These are phyloP conservation scores for Pseudoscleropodium purum DNA, from an alignment of 225 moss, liverwort and hornwort genomes.

Conservation along the genomic window DNA sequence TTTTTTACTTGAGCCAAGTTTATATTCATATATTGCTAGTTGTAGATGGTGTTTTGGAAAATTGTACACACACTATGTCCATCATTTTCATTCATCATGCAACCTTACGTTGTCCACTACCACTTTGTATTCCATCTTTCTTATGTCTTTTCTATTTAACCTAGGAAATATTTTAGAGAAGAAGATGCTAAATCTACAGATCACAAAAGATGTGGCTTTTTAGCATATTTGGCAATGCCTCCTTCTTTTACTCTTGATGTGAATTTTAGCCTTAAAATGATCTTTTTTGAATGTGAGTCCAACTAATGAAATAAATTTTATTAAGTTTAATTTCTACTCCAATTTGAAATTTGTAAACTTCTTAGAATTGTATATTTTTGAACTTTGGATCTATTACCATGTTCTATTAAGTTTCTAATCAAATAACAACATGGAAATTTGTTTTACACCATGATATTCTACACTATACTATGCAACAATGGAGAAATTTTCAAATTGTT, in stretches of 20 bases:
- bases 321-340: not conserved
- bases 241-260: accelerated
- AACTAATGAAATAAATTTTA: not conserved
- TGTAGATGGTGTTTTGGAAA: too few relatives aligned
- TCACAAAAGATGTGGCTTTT: not conserved
- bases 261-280: not conserved
- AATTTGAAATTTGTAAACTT: not conserved
- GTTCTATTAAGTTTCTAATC: not conserved
- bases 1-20: too few relatives aligned
- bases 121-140: not conserved
- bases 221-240: not conserved
- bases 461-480: accelerated
- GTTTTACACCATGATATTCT: not conserved
- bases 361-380: not conserved
- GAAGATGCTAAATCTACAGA: not conserved
- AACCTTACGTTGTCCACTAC: not conserved
- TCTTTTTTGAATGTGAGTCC: not conserved
- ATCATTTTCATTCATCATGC: too few relatives aligned
- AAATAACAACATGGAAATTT: accelerated
- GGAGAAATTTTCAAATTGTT: not conserved
- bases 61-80: too few relatives aligned
- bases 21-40: too few relatives aligned
- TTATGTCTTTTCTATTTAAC: not conserved
- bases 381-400: not conserved
- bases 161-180: not conserved